Base-by-base conservation (phyloP, 345 rosid species). In the Hibiscus tridactylites region DNA sequence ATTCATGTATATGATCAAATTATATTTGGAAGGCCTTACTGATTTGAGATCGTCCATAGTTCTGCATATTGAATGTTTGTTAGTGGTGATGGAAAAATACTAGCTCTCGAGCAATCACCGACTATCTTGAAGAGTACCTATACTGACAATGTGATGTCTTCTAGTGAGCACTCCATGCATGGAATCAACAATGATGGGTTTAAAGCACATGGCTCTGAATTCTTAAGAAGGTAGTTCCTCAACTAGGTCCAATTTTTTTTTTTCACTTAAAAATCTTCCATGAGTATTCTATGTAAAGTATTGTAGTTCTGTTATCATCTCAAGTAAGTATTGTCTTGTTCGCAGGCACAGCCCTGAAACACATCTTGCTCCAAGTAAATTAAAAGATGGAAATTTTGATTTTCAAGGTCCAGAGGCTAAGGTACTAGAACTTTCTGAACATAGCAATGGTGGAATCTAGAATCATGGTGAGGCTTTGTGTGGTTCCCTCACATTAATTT, bases 341-440 rank as follows among this genome's bases (percentile, higher is more conserved):
- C 2, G 53, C 33, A 65, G 69, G 28, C 69, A 12, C 7, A 39
- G 1, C 68, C 17, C 68, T 63, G 68, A 37, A 35, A 21, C 33
- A 12, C 31, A 74, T 64, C 73, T 73, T 77, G 68, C 77, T 61
- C 77, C 78, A 19, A 86, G 74, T 73, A 85, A 75, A 76, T 73
- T 75, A 70, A 79, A 26, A 39, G 86, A 77, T 79, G 84, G 73
- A 28, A 78, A 75, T 65, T 9, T 71, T 79, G 71, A 73, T 75
- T 76, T 80, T 64, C 88, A 83, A 37, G 89, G 87, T 75, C 81
- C 52, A 80, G 93, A 91, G 71, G 86, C 87, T 69, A 86, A 82
- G 98, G 98, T 91, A 80, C 33, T 37, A 8, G 26, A 74, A 21
- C 76, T 76, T 64, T 50, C 39, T 26, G 1, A 26, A 64, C 65